Conservation (phyloP, 805 yeast genomes). For the Kodamaea nitidulidarum region DNA sequence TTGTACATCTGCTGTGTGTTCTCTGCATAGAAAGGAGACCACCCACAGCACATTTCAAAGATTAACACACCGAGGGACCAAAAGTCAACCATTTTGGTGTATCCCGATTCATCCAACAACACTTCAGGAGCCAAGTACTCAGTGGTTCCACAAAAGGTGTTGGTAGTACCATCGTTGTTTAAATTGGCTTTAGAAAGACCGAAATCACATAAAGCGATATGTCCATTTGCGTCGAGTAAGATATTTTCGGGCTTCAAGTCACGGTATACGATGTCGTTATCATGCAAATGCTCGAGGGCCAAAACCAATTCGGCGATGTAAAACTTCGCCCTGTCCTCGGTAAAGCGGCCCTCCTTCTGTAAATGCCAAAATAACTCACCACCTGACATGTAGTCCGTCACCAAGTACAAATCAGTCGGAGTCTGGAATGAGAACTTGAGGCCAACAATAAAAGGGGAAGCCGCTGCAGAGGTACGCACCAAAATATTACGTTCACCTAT, state of each 20-base stretch:
- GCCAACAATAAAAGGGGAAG: constrained; percentile 92
- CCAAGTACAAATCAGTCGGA: constrained; percentile 84
- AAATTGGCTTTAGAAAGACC: constrained; percentile 94
- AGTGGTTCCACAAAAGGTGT: constrained; percentile 97
- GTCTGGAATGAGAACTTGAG: constrained; percentile 96
- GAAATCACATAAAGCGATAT: constrained; percentile 94
- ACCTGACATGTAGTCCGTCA: constrained; percentile 97
- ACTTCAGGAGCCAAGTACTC: constrained; percentile 98
- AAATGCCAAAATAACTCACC: constrained; percentile 97
- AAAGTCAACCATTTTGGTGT: constrained; percentile 98
- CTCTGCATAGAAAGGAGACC: constrained; percentile 98
- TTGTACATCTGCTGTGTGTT: constrained; percentile 98
- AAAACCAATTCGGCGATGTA: constrained; percentile 93
- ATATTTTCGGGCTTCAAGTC: constrained; percentile 97
- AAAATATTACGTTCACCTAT: constrained; percentile 94
- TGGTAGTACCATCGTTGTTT: constrained; percentile 81
- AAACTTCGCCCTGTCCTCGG: constrained; percentile 92
- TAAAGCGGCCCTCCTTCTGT: constrained; percentile 92
- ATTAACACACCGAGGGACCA: constrained; percentile 97
- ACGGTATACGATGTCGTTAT: constrained; percentile 92
- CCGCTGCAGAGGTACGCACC: constrained; percentile 85
- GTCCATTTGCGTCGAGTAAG: constrained; percentile 92
- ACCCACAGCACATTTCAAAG: constrained; percentile 99
- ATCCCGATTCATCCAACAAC: constrained; percentile 89
- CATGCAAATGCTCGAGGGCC: constrained; percentile 92